Base-by-base conservation (phyloP, 345 rosid species). In the Adansonia digitata region DNA sequence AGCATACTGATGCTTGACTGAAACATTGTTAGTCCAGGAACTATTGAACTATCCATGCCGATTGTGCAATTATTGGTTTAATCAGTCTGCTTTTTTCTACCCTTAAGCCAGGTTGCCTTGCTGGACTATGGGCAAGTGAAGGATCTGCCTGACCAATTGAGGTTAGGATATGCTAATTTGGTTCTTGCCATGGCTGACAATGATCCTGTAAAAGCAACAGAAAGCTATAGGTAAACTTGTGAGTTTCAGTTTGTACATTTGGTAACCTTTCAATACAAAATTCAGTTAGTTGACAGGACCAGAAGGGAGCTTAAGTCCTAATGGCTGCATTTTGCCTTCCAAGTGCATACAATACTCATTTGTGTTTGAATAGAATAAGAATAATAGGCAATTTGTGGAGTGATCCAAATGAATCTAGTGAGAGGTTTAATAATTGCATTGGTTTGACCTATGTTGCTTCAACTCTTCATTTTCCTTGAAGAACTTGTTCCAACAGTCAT, bases 91-190 rank as follows among this genome's bases (percentile, higher is more conserved):
- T n/a, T 69, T 76, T 82, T 85, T 27, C n/a, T n/a, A n/a, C 67
- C 43, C 17, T 62, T 2, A 85, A 72, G 60, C 63, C 83, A 94
- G 98, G 98, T 94, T 80, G 98, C 93, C 27, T 77, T 94, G 83
- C 80, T 95, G 69, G 98, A 95, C 83, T 95, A 90, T 73, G 98
- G 98, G 60, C 99, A 93, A 87, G 99, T 89, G 81, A 95, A 95
- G 89, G 98, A 95, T 84, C 98, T 95, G 35, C 94, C 97, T 53
- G 84, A 93, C 42, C 80, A 85, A 27, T 77, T 95, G 83, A 86
- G 97, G 86, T 92, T 91, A 80, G 98, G 93, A 60, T 93, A 90
- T 83, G 99, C 98, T 31, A 89, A 85, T 82, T 84, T 95, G 86
- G 84, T 95, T 74, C 84, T 95, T 82, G 99, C 97, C 57, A 90